Evolutionary conservation across 805 yeast species (phyloP), one percentile per base, ranked within the genome.

Genomic region (Kodamaea sagamina): DNA sequence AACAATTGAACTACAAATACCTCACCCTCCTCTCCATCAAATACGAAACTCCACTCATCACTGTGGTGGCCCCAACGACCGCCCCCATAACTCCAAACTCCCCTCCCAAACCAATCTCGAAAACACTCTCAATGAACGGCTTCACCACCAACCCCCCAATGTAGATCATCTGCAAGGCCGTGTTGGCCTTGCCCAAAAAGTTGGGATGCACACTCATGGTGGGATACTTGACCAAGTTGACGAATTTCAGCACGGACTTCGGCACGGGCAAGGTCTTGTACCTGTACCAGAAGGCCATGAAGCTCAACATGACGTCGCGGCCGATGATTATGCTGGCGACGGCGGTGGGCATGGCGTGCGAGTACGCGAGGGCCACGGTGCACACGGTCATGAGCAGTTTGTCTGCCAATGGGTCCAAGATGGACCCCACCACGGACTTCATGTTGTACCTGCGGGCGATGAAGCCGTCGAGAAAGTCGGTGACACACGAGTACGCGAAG

Each of bases 361-460:
- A 68, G 51, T 82, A 75, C 0, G 92, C 81, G 44, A 93, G 65
- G 41, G 95, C 81, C 0, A 82, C 72, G 0, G 98, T 90, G 40
- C 95, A 80, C 0, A 86, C 79, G 15, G 92, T 76, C 97, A 93
- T 89, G 36, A 93, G 71, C 11, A 86, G 71, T 60, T 93, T 93
- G 60, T 93, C 99, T 0, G 99, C 99, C 67, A 89, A 74, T 0
- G 99, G 99, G 57, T 93, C 99, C 25, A 95, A 70, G 11, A 93
- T 82, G 0, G 96, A 84, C 0, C 99, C 99, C 5, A 89, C 77
- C 1, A 86, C 83, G 1, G 96, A 82, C 54, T 81, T 77, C 75
- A 85, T 70, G 43, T 88, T 81, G 69, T 64, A 92, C 47, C 66
- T 77, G 43, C 99, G 73, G 4, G 99, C 99, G 49, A 95, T 79